phyloP scores from a whole-genome alignment of 2,329 filamentous ascomycete species.

The Ceratocystis diversiconidia region DNA sequence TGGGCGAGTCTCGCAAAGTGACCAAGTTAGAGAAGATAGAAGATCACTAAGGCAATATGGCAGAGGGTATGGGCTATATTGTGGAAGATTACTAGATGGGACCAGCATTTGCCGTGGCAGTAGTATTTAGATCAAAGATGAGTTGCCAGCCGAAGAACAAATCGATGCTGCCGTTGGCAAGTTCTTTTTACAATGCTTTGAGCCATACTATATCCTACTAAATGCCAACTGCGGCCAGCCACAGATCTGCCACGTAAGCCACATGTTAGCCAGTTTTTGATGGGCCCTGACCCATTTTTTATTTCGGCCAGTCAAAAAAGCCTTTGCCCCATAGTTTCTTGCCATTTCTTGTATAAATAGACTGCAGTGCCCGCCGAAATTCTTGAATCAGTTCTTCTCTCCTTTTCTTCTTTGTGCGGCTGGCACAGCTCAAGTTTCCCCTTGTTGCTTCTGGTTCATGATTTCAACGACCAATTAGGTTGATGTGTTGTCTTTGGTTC shows the following conservation, averaged over 20 bases:
- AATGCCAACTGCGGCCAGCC: not conserved
- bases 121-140: not conserved
- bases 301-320: not conserved
- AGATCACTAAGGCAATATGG: constrained; percentile 38
- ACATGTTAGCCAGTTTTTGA: not conserved
- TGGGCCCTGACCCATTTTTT: not conserved
- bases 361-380: not conserved
- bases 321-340: not conserved
- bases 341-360: constrained; percentile 6
- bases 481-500: not conserved
- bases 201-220: not conserved
- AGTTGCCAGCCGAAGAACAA: not conserved
- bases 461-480: constrained; percentile 10
- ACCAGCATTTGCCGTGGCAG: not conserved
- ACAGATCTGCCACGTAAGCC: not conserved
- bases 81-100: not conserved
- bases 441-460: constrained; percentile 18
- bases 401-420: constrained; percentile 18
- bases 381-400: not conserved
- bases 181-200: not conserved
- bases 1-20: constrained; percentile 81
- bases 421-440: constrained; percentile 19
- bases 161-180: not conserved
- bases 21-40: constrained; percentile 92
- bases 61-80: not conserved